phyloP scores from a whole-genome alignment of 2,329 filamentous ascomycete genomes.

The Tolypocladium inflatum region DNA sequence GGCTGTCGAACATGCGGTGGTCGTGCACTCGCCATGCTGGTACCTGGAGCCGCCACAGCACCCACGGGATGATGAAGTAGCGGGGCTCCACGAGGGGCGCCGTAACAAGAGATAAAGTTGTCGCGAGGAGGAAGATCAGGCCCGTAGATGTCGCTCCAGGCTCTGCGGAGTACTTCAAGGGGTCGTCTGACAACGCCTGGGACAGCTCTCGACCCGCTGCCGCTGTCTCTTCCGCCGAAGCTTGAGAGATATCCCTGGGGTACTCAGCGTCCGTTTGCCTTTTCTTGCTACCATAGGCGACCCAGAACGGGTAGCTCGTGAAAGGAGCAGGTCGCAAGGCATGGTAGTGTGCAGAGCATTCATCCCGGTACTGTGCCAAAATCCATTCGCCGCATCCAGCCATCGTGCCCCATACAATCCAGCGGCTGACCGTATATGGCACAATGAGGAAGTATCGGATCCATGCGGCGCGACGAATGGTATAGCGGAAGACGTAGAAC shows the following conservation, averaged over 20 bases:
- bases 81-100: slow-evolving; percentile 90
- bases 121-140: slow-evolving; percentile 55
- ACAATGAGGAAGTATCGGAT: slow-evolving; percentile 60
- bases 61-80: slow-evolving; percentile 93
- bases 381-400: slow-evolving; percentile 28
- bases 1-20: slow-evolving; percentile 1
- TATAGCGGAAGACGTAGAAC: slow-evolving; percentile 89
- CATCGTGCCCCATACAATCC: slow-evolving; percentile 57
- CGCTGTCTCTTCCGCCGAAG: background rate
- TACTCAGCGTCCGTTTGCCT: slow-evolving; percentile 6
- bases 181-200: slow-evolving; percentile 13
- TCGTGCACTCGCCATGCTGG: slow-evolving; percentile 37
- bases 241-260: background rate
- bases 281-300: background rate
- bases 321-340: slow-evolving; percentile 8
- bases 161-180: slow-evolving; percentile 15
- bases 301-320: slow-evolving; percentile 18
- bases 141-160: slow-evolving; percentile 38
- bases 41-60: slow-evolving; percentile 79
- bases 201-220: slow-evolving; percentile 1
- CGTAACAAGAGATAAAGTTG: slow-evolving; percentile 69
- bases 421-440: slow-evolving; percentile 62
- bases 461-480: slow-evolving; percentile 55
- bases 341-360: background rate
- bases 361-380: background rate